Evolutionary conservation across 768 basidiomycete species (phyloP).

Genomic region (Termitomyces sp.): DNA sequence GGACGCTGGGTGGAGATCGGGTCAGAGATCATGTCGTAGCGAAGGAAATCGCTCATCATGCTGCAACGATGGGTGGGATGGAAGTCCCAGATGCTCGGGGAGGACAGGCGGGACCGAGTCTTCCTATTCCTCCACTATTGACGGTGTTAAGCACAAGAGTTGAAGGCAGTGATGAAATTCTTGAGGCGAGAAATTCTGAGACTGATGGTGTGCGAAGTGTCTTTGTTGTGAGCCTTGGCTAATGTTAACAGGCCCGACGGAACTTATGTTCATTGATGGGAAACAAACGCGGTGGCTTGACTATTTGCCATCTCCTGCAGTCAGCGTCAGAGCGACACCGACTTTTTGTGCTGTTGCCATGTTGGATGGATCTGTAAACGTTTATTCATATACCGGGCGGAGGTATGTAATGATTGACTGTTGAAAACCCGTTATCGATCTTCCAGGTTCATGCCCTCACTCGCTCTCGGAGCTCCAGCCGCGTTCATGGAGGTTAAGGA

Average conservation of each 20-base stretch:
- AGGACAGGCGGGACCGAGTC: slow-evolving; percentile 22
- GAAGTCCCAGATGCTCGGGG: slow-evolving; percentile 14
- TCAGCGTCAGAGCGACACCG: slow-evolving; percentile 59
- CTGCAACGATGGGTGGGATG: slow-evolving; percentile 1
- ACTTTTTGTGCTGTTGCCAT: slow-evolving; percentile 72
- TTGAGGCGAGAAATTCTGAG: slow-evolving; percentile 80
- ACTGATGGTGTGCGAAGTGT: slow-evolving; percentile 41
- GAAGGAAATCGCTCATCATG: slow-evolving; percentile 42
- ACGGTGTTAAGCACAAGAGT: slow-evolving; percentile 54
- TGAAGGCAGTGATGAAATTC: slow-evolving; percentile 60
- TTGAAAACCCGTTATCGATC: neutral
- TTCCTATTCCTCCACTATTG: slow-evolving; percentile 58
- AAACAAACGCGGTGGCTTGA: slow-evolving; percentile 87
- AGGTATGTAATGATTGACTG: slow-evolving; percentile 39
- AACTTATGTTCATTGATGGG: slow-evolving; percentile 59
- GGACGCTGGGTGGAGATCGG: slow-evolving; percentile 70
- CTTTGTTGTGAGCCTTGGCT: neutral
- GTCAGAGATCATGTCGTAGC: slow-evolving; percentile 43
- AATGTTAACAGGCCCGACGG: slow-evolving; percentile 45
- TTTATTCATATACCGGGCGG: slow-evolving; percentile 83
- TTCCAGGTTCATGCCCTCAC: slow-evolving; percentile 67
- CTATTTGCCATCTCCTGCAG: slow-evolving; percentile 71
- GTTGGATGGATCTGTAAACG: slow-evolving; percentile 74
- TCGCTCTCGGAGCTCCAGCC: slow-evolving; percentile 68
- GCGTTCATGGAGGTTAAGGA: slow-evolving; percentile 65